These are phyloP conservation scores for Schizosaccharomyces lindneri DNA, from an alignment of 805 yeast species.

Conservation along the genomic window DNA sequence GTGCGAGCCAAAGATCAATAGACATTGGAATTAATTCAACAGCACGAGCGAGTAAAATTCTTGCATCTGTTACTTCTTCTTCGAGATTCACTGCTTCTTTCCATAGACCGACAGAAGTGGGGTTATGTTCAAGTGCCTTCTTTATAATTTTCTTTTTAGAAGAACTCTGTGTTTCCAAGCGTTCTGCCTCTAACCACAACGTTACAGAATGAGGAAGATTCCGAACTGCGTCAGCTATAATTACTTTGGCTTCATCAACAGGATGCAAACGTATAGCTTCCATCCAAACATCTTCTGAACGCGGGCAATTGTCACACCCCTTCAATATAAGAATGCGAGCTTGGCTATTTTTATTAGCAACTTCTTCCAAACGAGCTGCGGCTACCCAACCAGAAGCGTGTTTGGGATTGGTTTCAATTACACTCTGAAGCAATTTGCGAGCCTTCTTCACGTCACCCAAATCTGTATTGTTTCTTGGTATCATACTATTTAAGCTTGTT, in stretches of 20 bases:
- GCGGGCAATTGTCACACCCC: conserved; percentile 49
- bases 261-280: conserved; percentile 45
- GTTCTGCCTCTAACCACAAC: conserved; percentile 52
- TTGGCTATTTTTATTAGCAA: conserved; percentile 25
- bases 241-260: conserved; percentile 25
- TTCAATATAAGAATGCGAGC: conserved; percentile 44
- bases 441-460: conserved; percentile 31
- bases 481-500: conserved; percentile 15
- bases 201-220: conserved; percentile 29
- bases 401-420: conserved; percentile 46
- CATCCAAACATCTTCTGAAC: conserved; percentile 55
- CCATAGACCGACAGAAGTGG: conserved; percentile 44
- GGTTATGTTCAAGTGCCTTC: conserved; percentile 45
- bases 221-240: conserved; percentile 42
- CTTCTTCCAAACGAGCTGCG: conserved; percentile 53
- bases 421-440: conserved; percentile 35
- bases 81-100: conserved; percentile 35
- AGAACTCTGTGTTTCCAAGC: conserved; percentile 32
- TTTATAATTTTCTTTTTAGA: conserved; percentile 35
- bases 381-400: conserved; percentile 71
- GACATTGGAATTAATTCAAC: conserved; percentile 41
- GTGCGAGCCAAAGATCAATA: conserved; percentile 38
- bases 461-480: conserved; percentile 4
- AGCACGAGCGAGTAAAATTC: conserved; percentile 36
- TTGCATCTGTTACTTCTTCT: conserved; percentile 22